Evolutionary conservation across 805 yeast genomes (phyloP).

Genomic region (Metschnikowia lochheadii): DNA sequence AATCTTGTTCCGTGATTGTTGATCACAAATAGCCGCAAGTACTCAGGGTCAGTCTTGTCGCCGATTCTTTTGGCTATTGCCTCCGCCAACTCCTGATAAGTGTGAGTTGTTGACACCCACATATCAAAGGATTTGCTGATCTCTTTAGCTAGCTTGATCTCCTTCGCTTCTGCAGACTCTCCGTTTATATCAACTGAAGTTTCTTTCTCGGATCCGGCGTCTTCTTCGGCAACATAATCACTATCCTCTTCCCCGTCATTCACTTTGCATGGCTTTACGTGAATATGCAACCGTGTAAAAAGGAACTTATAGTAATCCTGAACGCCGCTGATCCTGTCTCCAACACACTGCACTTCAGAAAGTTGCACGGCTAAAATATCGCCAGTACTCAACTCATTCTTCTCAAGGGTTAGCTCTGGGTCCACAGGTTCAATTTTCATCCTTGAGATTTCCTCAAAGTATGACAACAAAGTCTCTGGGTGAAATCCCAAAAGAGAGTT

Average conservation of each 20-base stretch:
- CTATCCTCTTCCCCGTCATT: constrained; percentile 48
- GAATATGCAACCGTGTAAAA: constrained; percentile 57
- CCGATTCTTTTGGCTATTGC: constrained; percentile 52
- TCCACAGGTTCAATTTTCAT: constrained; percentile 46
- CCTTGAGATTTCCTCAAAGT: constrained; percentile 62
- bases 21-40: constrained; percentile 63
- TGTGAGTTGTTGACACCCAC: constrained; percentile 63
- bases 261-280: constrained; percentile 44
- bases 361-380: constrained; percentile 52
- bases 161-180: constrained; percentile 15
- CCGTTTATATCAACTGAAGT: constrained; percentile 13
- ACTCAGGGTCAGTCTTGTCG: constrained; percentile 48
- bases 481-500: constrained; percentile 39
- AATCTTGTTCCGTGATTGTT: constrained; percentile 53
- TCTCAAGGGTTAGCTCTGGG: constrained; percentile 41
- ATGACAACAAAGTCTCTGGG: constrained; percentile 29
- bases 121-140: constrained; percentile 43
- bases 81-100: constrained; percentile 57
- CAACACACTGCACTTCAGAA: constrained; percentile 19
- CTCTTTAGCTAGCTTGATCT: constrained; percentile 19
- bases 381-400: constrained; percentile 60
- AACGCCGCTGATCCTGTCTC: constrained; percentile 23
- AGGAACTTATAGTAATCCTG: constrained; percentile 51
- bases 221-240: constrained; percentile 35
- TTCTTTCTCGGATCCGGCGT: constrained; percentile 9